Base-by-base conservation (phyloP, 2,329 filamentous ascomycete species). In the Pseudocercospora fijiensis region DNA sequence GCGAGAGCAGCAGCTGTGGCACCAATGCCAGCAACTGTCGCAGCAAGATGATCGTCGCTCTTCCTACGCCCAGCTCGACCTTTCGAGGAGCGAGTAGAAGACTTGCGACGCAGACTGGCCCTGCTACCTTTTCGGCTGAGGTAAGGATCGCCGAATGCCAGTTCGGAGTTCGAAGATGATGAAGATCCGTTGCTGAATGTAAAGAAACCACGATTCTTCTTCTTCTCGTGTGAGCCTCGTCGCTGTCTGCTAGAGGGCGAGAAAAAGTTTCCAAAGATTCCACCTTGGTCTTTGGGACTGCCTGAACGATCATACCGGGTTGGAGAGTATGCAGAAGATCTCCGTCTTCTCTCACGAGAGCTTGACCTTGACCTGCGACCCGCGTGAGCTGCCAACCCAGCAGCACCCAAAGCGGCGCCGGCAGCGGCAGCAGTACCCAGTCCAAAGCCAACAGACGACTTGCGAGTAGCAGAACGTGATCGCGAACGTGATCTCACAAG, bases 1-100 rank as follows among this genome's bases (percentile, higher is more conserved):
- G 77, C 75, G 22, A 83, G 74, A n/a, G 81, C 81, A 58, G 80
- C 80, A 41, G 81, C 79, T 18, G 81, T 82, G 24, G 79, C 79
- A 20, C 80, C 79, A 53, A 83, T 77, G 2, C 79, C 81, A 47
- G 79, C 70, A 4, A 83, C 67, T 10, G 80, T 80, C 4, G 77
- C 77, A 56, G 80, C 80, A 27, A 83, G 69, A 41, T 78, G 79
- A 47, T 83, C 81, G 28, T 81, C 77, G 0, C 79, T 81, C 45
- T 70, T 76, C 30, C 76, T 76, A 45, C 78, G 74, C 60, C 62
- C 61, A 74, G 41, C 70, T 66, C 63, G 68, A 66, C 47, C 57
- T 37, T 63, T 49, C 8, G 59, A 63, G 13, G 67, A 69, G 0
- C 59, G 33, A 18, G 56, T 56, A 9, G 68, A 73, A 8, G 64